These are phyloP conservation scores for Marasmius fiardii DNA, from an alignment of 1,284 basidiomycete species.

Conservation along the genomic window DNA sequence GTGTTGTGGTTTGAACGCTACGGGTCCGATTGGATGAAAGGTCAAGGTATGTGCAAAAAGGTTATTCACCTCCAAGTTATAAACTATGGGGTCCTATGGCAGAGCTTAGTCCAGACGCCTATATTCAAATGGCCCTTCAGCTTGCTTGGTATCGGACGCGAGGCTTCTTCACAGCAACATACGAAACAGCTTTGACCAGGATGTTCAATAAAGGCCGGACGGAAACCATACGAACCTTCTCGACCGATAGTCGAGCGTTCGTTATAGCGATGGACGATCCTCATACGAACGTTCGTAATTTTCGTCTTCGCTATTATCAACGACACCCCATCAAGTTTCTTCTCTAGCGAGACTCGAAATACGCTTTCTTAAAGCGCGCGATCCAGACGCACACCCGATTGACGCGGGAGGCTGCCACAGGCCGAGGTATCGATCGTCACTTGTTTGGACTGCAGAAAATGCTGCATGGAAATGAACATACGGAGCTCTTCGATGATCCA, in stretches of 20 bases:
- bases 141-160: constrained; percentile 87
- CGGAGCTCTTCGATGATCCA: constrained; percentile 72
- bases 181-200: constrained; percentile 94
- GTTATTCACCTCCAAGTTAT: constrained; percentile 1
- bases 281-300: constrained; percentile 38
- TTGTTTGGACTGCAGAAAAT: constrained; percentile 82
- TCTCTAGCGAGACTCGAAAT: constrained; percentile 40
- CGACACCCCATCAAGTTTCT: neutral
- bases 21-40: constrained; percentile 91
- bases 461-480: constrained; percentile 41
- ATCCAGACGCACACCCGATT: constrained; percentile 72
- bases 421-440: constrained; percentile 90
- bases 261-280: constrained; percentile 75
- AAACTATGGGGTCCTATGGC: constrained; percentile 34
- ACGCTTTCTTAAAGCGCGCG: constrained; percentile 63
- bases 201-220: constrained; percentile 90
- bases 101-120: constrained; percentile 84
- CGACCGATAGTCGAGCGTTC: constrained; percentile 75
- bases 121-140: constrained; percentile 91
- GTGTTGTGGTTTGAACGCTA: constrained; percentile 86
- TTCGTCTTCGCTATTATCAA: neutral
- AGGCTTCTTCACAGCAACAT: constrained; percentile 82
- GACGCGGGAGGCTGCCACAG: constrained; percentile 79
- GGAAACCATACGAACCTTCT: constrained; percentile 86
- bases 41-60: constrained; percentile 48